Base-by-base conservation (phyloP, 176 grass and related monocot species). In the Juncus inflexus region DNA sequence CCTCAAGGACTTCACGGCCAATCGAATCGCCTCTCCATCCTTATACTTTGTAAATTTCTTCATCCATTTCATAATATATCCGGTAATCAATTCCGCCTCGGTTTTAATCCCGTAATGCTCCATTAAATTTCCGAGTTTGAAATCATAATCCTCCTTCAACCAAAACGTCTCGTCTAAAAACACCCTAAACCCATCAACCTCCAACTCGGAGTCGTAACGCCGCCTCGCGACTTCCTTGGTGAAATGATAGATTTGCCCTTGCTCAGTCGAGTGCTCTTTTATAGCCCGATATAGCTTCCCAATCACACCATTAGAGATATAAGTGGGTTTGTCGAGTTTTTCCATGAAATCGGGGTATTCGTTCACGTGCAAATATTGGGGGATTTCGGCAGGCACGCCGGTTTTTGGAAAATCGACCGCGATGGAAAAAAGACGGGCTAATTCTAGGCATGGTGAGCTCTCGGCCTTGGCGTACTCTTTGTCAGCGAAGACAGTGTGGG, bases 341-440 rank as follows among this genome's bases (percentile, higher is more conserved):
- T 88, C 89, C 89, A 94, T 94, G 35, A 94, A 94, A 71, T 94
- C 90, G 39, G 90, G 90, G 62, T 94, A 94, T 57, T 85, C 81
- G 43, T 70, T 89, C 37, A 80, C 85, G 74, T 79, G 2, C 16
- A 94, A 36, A 37, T 72, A 42, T 39, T 28, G 59, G 1, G 85
- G 90, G 72, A 94, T 89, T 60, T 39, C 62, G 64, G 85, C 85
- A 2, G 82, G 79, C 42, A 89, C 78, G 76, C 89, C 89, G 53
- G 89, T 94, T 68, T 89, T 94, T 43, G 89, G 84, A 43, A 89
- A 94, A 60, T 94, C 89, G 4, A 88, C 85, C 53, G 89, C 89
- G 67, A 94, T 66, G 2, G 90, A 85, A 12, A 80, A 88, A 56
- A 94, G 78, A 65, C 82, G 73, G 2, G 90, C 81, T 13, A 94